Base-by-base conservation (phyloP, 768 basidiomycete species). In the Suillus clintonianus region DNA sequence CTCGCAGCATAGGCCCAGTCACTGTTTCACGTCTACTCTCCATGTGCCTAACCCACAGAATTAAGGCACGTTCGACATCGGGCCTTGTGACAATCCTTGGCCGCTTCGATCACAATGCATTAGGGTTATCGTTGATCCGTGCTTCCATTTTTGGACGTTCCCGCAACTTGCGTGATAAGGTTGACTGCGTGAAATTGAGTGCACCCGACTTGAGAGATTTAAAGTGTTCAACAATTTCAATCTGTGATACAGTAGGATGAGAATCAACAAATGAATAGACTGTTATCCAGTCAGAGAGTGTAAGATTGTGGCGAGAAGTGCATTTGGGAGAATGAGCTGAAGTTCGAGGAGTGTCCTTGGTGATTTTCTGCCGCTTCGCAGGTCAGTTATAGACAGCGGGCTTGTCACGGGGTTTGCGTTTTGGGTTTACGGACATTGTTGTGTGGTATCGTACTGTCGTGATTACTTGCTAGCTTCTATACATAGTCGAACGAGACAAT, bases 51-150 rank as follows among this genome's bases (percentile, higher is more conserved):
- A 75, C 60, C 79, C 79, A 81, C 1, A 77, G 61, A 9, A 67
- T 27, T 0, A 80, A 68, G 0, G 75, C 76, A 5, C 37, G 22
- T 37, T 79, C 78, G 4, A 80, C 75, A 61, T 78, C 78, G 6
- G 77, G 79, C 8, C 64, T 24, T 30, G 74, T 78, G 3, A 79
- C 77, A 58, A 78, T 62, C 9, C 67, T 69, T 19, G 69, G 67
- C 0, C 69, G 61, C 63, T 80, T 79, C 39, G 64, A 62, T 0
- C 73, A 76, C 14, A 77, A 60, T 5, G 72, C 73, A 61, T 62
- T 71, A 10, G 74, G 73, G 42, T 70, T 65, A 3, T 43, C 30
- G n/a, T 59, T 30, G 7, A 62, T 60, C 24, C 56, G 61, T 0
- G 24, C 62, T 39, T 73, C 43, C 24, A 71, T 32, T 13, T 67